Conservation (phyloP, 1,139 yeast genomes). For the Meyerozyma carpophila region DNA sequence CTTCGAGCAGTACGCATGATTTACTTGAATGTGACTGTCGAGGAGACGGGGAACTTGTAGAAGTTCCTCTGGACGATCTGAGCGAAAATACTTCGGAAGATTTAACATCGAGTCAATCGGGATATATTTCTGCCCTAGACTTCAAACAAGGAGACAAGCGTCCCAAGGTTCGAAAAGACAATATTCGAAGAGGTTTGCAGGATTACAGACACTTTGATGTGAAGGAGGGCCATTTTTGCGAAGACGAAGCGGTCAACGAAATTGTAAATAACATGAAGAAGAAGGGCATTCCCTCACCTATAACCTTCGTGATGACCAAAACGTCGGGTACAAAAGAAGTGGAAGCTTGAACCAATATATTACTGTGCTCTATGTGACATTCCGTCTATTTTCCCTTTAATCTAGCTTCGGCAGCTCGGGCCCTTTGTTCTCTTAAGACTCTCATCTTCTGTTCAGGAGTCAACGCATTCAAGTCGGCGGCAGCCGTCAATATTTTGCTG, state of each 20-base stretch:
- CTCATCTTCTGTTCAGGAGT: slow-evolving; percentile 66
- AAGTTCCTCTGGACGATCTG: slow-evolving; percentile 8
- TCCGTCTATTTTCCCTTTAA: slow-evolving; percentile 21
- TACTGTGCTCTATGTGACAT: background rate
- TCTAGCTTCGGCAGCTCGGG: slow-evolving; percentile 95
- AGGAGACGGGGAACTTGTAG: slow-evolving; percentile 40
- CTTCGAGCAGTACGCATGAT: slow-evolving; percentile 73
- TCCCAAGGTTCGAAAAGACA: slow-evolving; percentile 23
- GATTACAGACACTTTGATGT: slow-evolving; percentile 64
- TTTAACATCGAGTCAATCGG: slow-evolving; percentile 8
- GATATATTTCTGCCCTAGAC: slow-evolving; percentile 52
- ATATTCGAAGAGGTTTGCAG: slow-evolving; percentile 52
- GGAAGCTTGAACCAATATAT: background rate
- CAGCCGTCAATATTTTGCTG: slow-evolving; percentile 9
- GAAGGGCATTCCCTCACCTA: slow-evolving; percentile 7
- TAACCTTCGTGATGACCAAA: slow-evolving; percentile 14
- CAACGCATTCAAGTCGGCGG: slow-evolving; percentile 28
- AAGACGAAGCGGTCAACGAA: slow-evolving; percentile 16
- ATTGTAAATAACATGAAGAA: slow-evolving; percentile 6
- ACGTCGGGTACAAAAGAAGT: slow-evolving; percentile 2
- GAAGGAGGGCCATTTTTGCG: slow-evolving; percentile 7
- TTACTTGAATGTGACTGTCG: slow-evolving; percentile 67
- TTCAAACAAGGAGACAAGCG: slow-evolving; percentile 31
- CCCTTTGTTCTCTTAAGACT: slow-evolving; percentile 89
- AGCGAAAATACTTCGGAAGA: slow-evolving; percentile 11